Evolutionary conservation across 1,284 basidiomycete genomes (phyloP), one percentile per base, ranked within the genome.

Genomic region (Marasmius fiardii): DNA sequence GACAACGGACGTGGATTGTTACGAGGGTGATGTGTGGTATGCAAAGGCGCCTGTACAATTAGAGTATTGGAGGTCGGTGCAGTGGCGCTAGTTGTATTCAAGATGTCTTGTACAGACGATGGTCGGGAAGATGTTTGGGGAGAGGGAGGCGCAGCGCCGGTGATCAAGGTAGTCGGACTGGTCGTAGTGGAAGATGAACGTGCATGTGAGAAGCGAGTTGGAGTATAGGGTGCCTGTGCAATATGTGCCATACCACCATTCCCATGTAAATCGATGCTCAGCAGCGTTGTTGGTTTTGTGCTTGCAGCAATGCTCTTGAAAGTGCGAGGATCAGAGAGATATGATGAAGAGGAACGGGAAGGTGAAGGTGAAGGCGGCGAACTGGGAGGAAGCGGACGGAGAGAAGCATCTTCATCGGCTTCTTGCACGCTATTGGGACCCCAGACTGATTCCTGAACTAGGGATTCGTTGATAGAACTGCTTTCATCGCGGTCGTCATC

Each of bases 1-100:
- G 90, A 92, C 5, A 88, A 88, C 14, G 96, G 96, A 20, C 90
- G 85, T 2, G 95, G 95, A 68, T 98, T 98, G 72, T 98, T 93
- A 52, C 92, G 83, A 2, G 95, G 96, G 71, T 98, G 95, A 59
- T 94, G 93, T 6, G 85, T 76, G 0, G 93, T 93, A 68, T 95
- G 93, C 41, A 90, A 80, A 0, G 96, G 96, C 6, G 92, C 92
- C 67, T 93, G 91, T 28, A 87, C 73, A 12, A 23, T 37, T 14
- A 57, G 53, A 16, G 26, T 28, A 50, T 49, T 51, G 14, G 20
- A 23, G 0, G 49, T 23, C 23, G 43, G 50, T 21, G 55, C 54
- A 14, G 49, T 49, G 24, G 41, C 43, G n/a, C n/a, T n/a, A n/a
- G n/a, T n/a, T n/a, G 34, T 41, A 31, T 23, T 34, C 18, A 33